phyloP scores from a whole-genome alignment of 352 stramenopile genomes.

The Phytophthora hybrid region DNA sequence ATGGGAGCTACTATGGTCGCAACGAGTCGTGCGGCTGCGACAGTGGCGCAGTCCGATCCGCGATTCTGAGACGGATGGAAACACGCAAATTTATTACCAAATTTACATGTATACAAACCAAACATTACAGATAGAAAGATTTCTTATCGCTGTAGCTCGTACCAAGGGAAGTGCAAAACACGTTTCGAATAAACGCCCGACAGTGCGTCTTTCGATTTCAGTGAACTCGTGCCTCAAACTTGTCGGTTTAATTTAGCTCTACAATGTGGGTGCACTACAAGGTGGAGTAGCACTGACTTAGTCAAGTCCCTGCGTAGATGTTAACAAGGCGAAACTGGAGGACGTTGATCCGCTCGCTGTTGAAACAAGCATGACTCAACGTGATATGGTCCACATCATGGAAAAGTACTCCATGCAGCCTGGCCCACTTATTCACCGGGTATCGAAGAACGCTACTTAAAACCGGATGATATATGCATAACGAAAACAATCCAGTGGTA shows the following conservation, averaged over 20 bases:
- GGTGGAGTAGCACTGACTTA: background rate
- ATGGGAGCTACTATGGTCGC: too few species aligned
- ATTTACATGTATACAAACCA: background rate
- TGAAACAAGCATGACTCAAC: constrained; percentile 7
- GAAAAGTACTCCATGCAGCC: constrained; percentile 8
- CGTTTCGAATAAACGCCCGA: background rate
- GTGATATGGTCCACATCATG: background rate
- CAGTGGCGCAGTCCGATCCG: background rate
- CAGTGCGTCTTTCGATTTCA: constrained; percentile 2
- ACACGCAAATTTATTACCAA: constrained; percentile 11
- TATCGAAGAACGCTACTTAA: constrained; percentile 2
- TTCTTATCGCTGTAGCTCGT: constrained; percentile 5
- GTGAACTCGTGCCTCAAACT: background rate
- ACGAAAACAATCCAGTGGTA: constrained; percentile 1
- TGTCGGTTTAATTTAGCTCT: background rate
- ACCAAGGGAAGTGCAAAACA: background rate
- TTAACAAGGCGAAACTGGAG: background rate
- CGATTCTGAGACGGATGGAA: background rate
- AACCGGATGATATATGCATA: background rate
- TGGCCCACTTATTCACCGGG: background rate
- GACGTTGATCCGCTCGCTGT: constrained; percentile 10
- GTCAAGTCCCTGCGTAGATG: background rate
- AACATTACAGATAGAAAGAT: background rate
- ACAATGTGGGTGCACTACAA: background rate
- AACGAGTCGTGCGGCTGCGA: background rate